Evolutionary conservation across 2,329 filamentous ascomycete species (phyloP).

Genomic region (Phialemonium atrogriseum): DNA sequence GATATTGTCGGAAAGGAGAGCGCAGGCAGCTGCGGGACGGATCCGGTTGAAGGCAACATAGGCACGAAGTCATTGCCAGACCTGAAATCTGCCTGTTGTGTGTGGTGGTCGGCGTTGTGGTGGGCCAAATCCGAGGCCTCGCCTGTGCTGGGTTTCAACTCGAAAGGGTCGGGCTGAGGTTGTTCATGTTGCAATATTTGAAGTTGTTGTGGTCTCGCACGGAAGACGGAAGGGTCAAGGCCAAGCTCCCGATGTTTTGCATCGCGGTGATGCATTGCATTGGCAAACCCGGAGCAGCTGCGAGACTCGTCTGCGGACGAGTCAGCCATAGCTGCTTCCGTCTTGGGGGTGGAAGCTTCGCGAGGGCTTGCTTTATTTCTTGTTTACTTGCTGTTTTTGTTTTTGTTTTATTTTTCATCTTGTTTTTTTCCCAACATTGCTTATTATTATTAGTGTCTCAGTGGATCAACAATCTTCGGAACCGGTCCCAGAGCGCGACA

Average conservation of each 20-base stretch:
- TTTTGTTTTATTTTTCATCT: too few relatives aligned
- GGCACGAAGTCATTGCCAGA: slow-evolving; percentile 9
- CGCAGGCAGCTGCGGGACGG: slow-evolving; percentile 21
- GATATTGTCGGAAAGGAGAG: slow-evolving; percentile 26
- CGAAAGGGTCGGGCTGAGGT: slow-evolving; percentile 16
- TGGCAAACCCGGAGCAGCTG: slow-evolving; percentile 1
- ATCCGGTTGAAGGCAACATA: slow-evolving; percentile 1
- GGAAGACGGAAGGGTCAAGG: slow-evolving; percentile 12
- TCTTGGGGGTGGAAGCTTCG: too few relatives aligned
- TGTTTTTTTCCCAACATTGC: too few relatives aligned
- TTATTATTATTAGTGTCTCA: too few relatives aligned
- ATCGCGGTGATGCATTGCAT: slow-evolving; percentile 11
- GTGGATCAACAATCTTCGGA: too few relatives aligned
- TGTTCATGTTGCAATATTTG: too few relatives aligned
- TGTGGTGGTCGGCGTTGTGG: slow-evolving; percentile 6
- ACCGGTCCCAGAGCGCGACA: too few relatives aligned
- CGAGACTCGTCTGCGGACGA: too few relatives aligned
- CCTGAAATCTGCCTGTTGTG: too few relatives aligned
- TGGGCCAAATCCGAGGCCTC: slow-evolving; percentile 12
- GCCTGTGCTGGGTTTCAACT: slow-evolving; percentile 19
- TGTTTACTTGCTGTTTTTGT: too few relatives aligned
- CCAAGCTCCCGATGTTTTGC: slow-evolving; percentile 16
- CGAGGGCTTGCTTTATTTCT: too few relatives aligned
- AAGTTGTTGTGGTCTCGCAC: slow-evolving; percentile 11
- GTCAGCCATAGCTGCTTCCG: too few relatives aligned